Evolutionary conservation across 106 monocot species (phyloP).

Genomic region (Agapanthus africanus): DNA sequence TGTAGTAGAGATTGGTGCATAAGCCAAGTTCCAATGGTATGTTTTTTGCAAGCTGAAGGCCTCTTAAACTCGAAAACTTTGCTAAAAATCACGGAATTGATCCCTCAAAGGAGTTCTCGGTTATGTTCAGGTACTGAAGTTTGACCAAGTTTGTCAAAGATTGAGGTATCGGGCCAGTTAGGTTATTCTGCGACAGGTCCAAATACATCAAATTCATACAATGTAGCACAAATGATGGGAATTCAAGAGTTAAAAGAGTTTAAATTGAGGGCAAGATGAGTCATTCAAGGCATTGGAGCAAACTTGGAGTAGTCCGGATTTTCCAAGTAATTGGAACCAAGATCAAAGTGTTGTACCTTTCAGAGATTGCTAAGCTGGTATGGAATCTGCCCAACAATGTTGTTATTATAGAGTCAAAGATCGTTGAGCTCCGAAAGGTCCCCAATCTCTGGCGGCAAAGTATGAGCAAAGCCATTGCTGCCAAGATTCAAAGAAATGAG

Average conservation of each 20-base stretch:
- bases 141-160: constrained; percentile 27
- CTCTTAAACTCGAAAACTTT: not conserved
- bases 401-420: constrained; percentile 39
- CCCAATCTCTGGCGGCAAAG: constrained; percentile 36
- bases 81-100: not conserved
- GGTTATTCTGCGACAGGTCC: constrained; percentile 31
- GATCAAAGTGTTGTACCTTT: constrained; percentile 33
- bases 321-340: constrained; percentile 35
- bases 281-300: constrained; percentile 30
- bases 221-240: constrained; percentile 50
- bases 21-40: constrained; percentile 44
- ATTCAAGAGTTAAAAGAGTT: constrained; percentile 24
- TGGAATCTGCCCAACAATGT: constrained; percentile 15
- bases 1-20: constrained; percentile 19
- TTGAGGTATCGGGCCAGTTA: constrained; percentile 23
- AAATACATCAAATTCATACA: constrained; percentile 47
- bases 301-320: constrained; percentile 31
- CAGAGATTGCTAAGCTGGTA: constrained; percentile 33
- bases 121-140: constrained; percentile 1
- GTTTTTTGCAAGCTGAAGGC: not conserved
- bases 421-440: constrained; percentile 29
- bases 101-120: constrained; percentile 7
- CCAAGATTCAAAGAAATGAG: constrained; percentile 35
- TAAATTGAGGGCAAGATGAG: constrained; percentile 26
- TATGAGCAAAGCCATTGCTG: constrained; percentile 18